Evolutionary conservation across 305 asterid species (phyloP).

Genomic region (Caryopteris hybrid): DNA sequence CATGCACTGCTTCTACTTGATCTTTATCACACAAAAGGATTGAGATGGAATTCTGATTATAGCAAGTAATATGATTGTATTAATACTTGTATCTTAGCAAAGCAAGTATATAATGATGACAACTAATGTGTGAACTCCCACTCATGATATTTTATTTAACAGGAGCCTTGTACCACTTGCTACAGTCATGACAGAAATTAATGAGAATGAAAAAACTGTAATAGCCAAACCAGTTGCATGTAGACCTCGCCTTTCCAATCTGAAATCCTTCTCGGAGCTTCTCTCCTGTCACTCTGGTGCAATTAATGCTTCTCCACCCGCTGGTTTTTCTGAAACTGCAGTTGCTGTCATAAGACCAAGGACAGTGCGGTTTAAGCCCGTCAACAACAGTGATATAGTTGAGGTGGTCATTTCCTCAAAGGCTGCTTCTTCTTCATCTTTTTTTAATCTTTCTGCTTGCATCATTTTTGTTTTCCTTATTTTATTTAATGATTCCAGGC

Average conservation of each 20-base stretch:
- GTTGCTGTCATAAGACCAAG: slow-evolving; percentile 56
- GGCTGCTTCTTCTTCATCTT: not conserved
- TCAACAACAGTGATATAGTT: slow-evolving; percentile 14
- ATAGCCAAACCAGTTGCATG: slow-evolving; percentile 81
- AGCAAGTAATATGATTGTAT: not conserved
- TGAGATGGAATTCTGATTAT: not conserved
- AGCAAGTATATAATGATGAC: not conserved
- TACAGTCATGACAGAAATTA: slow-evolving; percentile 37
- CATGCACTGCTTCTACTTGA: not conserved
- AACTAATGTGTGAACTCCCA: not conserved
- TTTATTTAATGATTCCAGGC: slow-evolving; percentile 34
- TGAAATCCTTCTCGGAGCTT: slow-evolving; percentile 46
- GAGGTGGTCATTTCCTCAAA: slow-evolving; percentile 31
- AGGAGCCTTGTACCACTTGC: slow-evolving; percentile 8
- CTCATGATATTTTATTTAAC: slow-evolving; percentile 14
- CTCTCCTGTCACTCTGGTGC: slow-evolving; percentile 44
- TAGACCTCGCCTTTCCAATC: slow-evolving; percentile 52
- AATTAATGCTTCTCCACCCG: slow-evolving; percentile 34
- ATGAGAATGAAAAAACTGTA: slow-evolving; percentile 46
- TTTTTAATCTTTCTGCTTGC: not conserved
- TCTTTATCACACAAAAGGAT: not conserved
- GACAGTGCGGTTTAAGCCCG: slow-evolving; percentile 53
- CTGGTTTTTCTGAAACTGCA: slow-evolving; percentile 28
- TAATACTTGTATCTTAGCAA: not conserved
- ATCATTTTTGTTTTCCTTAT: not conserved